Conservation (phyloP, 768 basidiomycete species). For the Termitomyces sp. region DNA sequence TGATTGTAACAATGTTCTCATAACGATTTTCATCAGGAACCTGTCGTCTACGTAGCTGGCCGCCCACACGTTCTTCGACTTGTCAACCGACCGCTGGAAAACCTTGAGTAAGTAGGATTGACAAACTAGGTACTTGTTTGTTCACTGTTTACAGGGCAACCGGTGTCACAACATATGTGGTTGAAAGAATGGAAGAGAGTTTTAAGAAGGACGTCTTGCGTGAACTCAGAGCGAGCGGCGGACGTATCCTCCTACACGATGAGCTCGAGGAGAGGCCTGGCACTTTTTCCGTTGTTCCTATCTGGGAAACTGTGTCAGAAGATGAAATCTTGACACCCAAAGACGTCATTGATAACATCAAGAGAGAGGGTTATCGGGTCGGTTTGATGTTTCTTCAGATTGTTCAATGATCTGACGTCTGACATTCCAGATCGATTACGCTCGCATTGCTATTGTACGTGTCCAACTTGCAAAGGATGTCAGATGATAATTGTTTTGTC, state of each 20-base stretch:
- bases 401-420: not conserved
- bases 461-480: not conserved
- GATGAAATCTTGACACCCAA: conserved; percentile 84
- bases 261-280: conserved; percentile 94
- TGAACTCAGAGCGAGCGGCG: conserved; percentile 68
- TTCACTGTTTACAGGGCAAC: conserved; percentile 59
- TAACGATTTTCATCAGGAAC: conserved; percentile 51
- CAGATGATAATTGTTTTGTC: conserved; percentile 1
- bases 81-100: conserved; percentile 83
- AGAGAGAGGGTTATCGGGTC: conserved; percentile 73
- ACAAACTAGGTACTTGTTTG: not conserved
- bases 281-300: conserved; percentile 83
- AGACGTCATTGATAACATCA: conserved; percentile 74
- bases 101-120: conserved; percentile 76
- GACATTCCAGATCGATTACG: conserved; percentile 66
- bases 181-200: conserved; percentile 85
- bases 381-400: not conserved
- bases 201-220: conserved; percentile 85
- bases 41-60: conserved; percentile 86
- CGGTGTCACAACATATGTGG: conserved; percentile 84
- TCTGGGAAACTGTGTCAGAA: conserved; percentile 86
- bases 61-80: conserved; percentile 88
- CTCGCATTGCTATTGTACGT: conserved; percentile 84
- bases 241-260: conserved; percentile 88
- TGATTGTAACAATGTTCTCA: not conserved